Evolutionary conservation across 2,329 filamentous ascomycete genomes (phyloP), one percentile per base, ranked within the genome.

Genomic region (Claviceps fusiformis): DNA sequence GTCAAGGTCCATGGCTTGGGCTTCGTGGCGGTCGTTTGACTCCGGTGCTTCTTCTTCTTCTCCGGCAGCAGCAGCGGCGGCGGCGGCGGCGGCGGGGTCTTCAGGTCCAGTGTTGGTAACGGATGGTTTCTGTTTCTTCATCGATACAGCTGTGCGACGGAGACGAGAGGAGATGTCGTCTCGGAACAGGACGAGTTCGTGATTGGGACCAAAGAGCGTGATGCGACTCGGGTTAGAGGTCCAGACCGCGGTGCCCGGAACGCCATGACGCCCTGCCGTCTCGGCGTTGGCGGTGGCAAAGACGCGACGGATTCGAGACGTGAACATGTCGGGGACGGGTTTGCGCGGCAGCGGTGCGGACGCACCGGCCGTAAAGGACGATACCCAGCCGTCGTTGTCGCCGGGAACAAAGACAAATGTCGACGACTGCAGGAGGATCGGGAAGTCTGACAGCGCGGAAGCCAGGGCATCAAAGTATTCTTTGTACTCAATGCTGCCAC

Each of bases 341-440:
- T 85, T 84, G 10, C 85, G 73, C 0, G 89, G 89, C 11, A 92
- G 65, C 0, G 85, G 80, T 0, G 81, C 79, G 0, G 86, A 82
- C 1, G 87, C 85, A 4, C 89, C 89, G 2, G 83, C 85, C 0
- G 82, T 82, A 67, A 95, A 95, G 2, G 90, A 80, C 0, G 89
- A 95, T 5, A 86, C 82, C 93, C 93, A 98, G n/a, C 89, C 91
- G 67, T 98, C 93, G 67, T 96, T 95, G 70, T 97, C 92, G 35
- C 93, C 93, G 0, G 93, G 93, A 0, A 97, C 87, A 65, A 98
- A 95, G 37, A 95, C 76, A 67, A 97, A 95, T 0, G 87, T 92
- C 5, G 87, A 85, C 31, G 80, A 79, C 55, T 86, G 85, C 47
- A 97, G 78, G 15, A 98, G 78, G 0, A 80, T 77, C 3, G 89